Conservation (phyloP, 129 eudicot species). For the Gnaphalium uliginosum region DNA sequence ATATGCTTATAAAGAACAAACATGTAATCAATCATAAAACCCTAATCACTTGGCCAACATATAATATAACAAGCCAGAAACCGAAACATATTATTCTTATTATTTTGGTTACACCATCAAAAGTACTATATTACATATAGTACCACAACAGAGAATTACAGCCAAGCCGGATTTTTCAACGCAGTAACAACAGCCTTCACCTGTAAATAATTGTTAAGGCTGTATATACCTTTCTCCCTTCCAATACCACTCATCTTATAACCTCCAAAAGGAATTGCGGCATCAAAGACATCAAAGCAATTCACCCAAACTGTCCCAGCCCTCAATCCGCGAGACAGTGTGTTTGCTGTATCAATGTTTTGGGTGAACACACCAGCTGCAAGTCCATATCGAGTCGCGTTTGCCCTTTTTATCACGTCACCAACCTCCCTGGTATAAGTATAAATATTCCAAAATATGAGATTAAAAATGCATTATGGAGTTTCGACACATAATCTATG, state of each 20-base stretch:
- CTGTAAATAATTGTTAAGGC: conserved; percentile 71
- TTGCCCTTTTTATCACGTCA: conserved; percentile 76
- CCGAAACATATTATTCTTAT: not conserved
- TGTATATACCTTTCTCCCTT: conserved; percentile 79
- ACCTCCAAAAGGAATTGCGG: conserved; percentile 88
- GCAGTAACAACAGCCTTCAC: conserved; percentile 79
- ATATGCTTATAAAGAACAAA: not conserved
- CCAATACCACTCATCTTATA: conserved; percentile 90
- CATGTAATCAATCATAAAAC: not conserved
- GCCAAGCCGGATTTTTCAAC: conserved; percentile 72
- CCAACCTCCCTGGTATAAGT: conserved; percentile 44
- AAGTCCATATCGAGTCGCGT: conserved; percentile 64
- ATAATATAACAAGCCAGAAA: not conserved
- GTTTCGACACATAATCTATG: not conserved
- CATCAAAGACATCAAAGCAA: conserved; percentile 75
- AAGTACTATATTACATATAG: not conserved
- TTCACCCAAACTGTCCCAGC: conserved; percentile 84
- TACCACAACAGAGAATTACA: conserved; percentile 31
- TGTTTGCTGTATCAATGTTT: conserved; percentile 70
- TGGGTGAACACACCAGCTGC: conserved; percentile 89
- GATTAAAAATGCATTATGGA: not conserved
- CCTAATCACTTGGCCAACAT: too few relatives aligned
- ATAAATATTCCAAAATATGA: not conserved
- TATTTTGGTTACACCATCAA: not conserved
- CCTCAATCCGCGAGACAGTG: conserved; percentile 57